Evolutionary conservation across 257 asterid species (phyloP).

Genomic region (Solanum sitiens): DNA sequence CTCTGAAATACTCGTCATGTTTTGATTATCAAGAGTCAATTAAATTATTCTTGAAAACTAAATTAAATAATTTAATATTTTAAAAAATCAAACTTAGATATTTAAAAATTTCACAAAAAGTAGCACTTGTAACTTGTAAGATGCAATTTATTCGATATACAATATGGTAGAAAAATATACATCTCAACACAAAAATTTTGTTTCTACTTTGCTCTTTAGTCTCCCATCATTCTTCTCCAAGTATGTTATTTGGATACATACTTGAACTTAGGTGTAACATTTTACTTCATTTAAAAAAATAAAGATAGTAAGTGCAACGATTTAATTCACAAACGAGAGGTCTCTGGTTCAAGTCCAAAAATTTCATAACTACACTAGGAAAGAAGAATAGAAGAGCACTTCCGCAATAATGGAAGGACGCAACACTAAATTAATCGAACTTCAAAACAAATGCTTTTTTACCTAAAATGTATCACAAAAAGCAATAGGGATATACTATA

Average conservation of each 20-base stretch:
- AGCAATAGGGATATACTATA: not conserved
- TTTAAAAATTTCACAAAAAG: not conserved
- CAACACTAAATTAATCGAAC: not conserved
- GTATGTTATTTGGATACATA: not conserved
- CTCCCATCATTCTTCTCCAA: not conserved
- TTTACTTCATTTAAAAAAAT: not conserved
- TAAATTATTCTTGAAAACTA: not conserved
- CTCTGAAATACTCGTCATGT: not conserved
- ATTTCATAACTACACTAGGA: rapidly evolving
- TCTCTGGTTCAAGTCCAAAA: not conserved
- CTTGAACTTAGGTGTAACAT: not conserved
- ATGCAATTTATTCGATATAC: not conserved
- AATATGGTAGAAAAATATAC: not conserved
- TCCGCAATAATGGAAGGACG: not conserved
- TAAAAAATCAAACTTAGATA: not conserved
- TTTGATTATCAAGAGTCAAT: not conserved
- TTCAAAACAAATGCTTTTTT: not conserved
- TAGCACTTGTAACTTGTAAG: too few relatives aligned
- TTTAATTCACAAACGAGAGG: not conserved
- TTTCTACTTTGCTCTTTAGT: not conserved
- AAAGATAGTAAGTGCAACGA: not conserved
- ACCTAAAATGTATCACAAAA: not conserved
- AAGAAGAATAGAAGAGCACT: not conserved
- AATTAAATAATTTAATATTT: not conserved
- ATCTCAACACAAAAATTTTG: not conserved